Percentiles rank a stretch among this genome's conserved stretches.
Conservation (phyloP, 306 rosid species). For the Luffa acutangula region DNA sequence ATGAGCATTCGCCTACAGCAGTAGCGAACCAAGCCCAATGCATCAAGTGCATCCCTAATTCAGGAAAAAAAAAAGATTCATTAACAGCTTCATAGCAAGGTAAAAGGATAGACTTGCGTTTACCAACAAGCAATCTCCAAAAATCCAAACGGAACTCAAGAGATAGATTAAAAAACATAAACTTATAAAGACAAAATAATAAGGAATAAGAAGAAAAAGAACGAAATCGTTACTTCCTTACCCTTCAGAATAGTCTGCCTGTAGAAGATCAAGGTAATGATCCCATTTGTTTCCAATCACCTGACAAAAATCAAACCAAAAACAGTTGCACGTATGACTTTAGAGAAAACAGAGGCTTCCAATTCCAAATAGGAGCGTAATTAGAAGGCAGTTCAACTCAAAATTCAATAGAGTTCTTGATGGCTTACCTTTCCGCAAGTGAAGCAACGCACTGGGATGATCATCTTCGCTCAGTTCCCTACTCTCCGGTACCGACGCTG, state of each 20-base stretch:
- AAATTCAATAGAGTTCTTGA: too few species aligned
- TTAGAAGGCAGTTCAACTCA: neutral
- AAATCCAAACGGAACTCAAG: neutral
- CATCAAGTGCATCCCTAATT: slow-evolving; percentile 85
- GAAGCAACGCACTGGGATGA: slow-evolving; percentile 80
- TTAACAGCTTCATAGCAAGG: neutral
- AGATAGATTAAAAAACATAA: neutral
- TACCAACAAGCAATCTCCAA: too few species aligned
- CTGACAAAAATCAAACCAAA: slow-evolving; percentile 17
- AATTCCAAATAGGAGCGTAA: neutral
- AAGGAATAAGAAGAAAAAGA: neutral
- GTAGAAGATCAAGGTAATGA: slow-evolving; percentile 74
- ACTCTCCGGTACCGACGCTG: neutral
- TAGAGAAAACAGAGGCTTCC: too few species aligned
- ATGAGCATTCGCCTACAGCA: slow-evolving; percentile 95
- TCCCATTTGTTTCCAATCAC: slow-evolving; percentile 98
- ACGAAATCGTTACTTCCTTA: slow-evolving; percentile 6
- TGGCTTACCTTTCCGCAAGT: slow-evolving; percentile 70
- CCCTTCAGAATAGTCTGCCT: slow-evolving; percentile 90
- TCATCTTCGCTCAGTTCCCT: slow-evolving; percentile 30
- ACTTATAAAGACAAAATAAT: neutral
- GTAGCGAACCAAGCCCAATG: slow-evolving; percentile 79
- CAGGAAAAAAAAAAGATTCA: slow-evolving; percentile 8
- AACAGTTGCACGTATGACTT: neutral
- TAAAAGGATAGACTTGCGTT: neutral